phyloP scores from a whole-genome alignment of 441 rosid species.

The Breynia disticha region DNA sequence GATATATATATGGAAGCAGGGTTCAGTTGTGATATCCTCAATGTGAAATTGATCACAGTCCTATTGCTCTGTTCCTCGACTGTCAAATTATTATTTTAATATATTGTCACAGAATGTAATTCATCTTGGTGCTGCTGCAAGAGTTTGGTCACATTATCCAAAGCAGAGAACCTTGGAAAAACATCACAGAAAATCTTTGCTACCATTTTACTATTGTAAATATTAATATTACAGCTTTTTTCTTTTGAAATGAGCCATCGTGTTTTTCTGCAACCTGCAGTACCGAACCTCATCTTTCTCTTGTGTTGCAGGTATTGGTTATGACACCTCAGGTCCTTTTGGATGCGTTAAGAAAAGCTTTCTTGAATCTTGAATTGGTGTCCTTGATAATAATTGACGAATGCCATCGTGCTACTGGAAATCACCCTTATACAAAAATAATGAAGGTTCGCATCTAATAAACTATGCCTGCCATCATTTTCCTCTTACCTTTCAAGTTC shows the following conservation, averaged over 20 bases:
- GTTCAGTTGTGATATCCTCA: no score
- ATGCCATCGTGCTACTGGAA: slow-evolving; percentile 74
- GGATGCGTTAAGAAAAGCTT: slow-evolving; percentile 68
- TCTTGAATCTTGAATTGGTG: slow-evolving; percentile 48
- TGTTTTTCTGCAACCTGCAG: background rate
- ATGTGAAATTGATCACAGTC: no score
- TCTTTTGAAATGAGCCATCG: background rate
- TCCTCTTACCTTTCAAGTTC: background rate
- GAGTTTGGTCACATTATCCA: background rate
- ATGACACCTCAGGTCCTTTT: slow-evolving; percentile 89
- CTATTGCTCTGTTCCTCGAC: no score
- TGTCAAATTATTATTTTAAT: no score
- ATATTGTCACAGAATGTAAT: no score
- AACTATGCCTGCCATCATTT: slow-evolving; percentile 2
- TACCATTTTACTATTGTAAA: background rate
- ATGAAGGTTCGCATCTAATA: slow-evolving; percentile 54
- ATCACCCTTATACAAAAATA: slow-evolving; percentile 68
- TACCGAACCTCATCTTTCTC: background rate
- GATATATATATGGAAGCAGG: no score
- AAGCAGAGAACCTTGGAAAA: background rate
- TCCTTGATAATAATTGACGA: slow-evolving; percentile 70
- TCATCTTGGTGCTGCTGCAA: no score
- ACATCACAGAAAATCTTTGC: background rate
- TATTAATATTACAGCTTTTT: no score
- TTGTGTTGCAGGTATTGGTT: slow-evolving; percentile 55